A percentile compares a stretch with the other conserved stretches of the same genome.
These are phyloP conservation scores for Colletotrichum camelliae DNA, from an alignment of 2,329 filamentous ascomycete genomes.

Conservation along the genomic window DNA sequence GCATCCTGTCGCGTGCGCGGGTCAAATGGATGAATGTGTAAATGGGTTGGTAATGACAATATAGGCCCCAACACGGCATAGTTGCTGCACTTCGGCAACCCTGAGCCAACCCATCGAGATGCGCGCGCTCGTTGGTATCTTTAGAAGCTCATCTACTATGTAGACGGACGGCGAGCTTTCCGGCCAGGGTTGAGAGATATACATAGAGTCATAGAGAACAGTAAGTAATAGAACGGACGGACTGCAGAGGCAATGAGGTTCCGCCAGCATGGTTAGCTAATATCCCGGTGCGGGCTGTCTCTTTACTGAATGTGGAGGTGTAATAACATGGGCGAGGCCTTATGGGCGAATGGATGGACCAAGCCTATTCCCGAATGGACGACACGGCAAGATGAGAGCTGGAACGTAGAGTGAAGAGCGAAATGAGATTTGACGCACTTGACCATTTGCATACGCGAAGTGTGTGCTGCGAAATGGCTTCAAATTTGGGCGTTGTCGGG, in stretches of 20 bases:
- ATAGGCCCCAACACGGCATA: background rate
- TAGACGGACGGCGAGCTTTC: background rate
- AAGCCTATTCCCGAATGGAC: background rate
- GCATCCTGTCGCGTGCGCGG: constrained; percentile 12
- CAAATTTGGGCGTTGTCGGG: background rate
- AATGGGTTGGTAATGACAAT: background rate
- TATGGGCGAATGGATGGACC: background rate
- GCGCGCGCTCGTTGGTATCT: background rate
- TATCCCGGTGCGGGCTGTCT: background rate
- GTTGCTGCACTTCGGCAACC: background rate
- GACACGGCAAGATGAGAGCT: background rate
- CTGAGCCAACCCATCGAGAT: background rate
- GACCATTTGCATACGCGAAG: background rate
- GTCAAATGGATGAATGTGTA: background rate
- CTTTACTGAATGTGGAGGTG: constrained; percentile 4
- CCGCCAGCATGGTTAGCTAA: background rate
- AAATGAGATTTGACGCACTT: constrained; percentile 8
- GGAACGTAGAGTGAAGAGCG: background rate
- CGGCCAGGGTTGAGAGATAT: background rate
- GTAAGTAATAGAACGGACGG: background rate
- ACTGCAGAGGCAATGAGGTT: background rate
- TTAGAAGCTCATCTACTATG: background rate
- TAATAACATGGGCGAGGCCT: constrained; percentile 2
- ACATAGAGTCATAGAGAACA: background rate
- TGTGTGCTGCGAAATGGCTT: background rate